These are phyloP conservation scores for Neltuma alba DNA, from an alignment of 306 rosid species.

Conservation along the genomic window DNA sequence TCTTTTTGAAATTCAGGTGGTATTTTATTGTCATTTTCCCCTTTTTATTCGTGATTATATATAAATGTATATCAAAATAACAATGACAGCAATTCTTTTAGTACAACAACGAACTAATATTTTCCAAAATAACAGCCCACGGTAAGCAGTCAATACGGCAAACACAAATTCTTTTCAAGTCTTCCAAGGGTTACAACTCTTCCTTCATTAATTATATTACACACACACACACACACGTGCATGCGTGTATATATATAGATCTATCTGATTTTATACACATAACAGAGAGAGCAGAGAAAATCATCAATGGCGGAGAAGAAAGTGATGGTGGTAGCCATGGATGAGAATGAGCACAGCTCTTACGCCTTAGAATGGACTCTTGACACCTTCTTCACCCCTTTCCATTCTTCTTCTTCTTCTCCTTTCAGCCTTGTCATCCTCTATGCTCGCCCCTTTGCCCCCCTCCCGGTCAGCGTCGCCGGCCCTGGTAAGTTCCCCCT, in stretches of 20 bases:
- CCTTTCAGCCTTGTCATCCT: conserved; percentile 52
- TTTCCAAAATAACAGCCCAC: too few relatives aligned
- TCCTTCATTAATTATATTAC: neutral
- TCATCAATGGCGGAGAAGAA: conserved; percentile 29
- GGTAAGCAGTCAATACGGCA: neutral
- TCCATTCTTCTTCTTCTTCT: conserved; percentile 24
- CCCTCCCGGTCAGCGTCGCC: conserved; percentile 36
- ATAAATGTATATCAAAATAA: too few relatives aligned
- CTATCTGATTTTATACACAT: too few relatives aligned
- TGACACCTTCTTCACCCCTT: conserved; percentile 46
- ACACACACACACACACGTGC: neutral
- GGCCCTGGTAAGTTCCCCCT: conserved; percentile 42
- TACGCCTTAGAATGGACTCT: conserved; percentile 58
- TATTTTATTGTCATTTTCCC: too few relatives aligned
- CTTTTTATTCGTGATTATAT: too few relatives aligned
- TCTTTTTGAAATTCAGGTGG: too few relatives aligned
- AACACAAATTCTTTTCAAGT: neutral
- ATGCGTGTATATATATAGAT: neutral
- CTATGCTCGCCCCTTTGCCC: conserved; percentile 46
- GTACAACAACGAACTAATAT: too few relatives aligned
- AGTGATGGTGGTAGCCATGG: conserved; percentile 43
- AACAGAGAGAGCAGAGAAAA: neutral
- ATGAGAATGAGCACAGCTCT: conserved; percentile 41
- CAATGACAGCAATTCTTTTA: too few relatives aligned
- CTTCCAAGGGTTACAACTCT: neutral